Evolutionary conservation across 169 alveolate genomes (phyloP), one percentile per base, ranked within the genome.

Genomic region (Plasmodium fragile): DNA sequence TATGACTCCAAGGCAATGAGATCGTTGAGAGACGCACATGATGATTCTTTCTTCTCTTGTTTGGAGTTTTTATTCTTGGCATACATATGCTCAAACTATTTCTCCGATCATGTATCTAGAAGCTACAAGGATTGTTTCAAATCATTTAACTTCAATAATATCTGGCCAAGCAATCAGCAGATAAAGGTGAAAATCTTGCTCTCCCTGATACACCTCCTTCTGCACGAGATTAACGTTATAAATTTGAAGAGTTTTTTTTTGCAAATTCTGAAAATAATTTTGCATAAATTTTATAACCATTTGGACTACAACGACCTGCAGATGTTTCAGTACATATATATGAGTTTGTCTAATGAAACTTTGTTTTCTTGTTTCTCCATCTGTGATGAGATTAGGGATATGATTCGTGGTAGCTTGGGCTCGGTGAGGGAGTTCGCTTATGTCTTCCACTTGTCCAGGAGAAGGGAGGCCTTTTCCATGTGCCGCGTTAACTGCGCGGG

Each of bases 301-400:
- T 43, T 89, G 39, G 94, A 89, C 65, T 89, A 89, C 71, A 55
- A 89, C 36, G 94, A 89, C 43, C 13, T 89, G 43, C 91, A 89
- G 72, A 89, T 89, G 36, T 59, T 36, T 55, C 94, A 89, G 36
- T 89, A 59, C 52, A 77, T 89, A 11, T 89, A 78, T 49, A 65
- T 89, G 75, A 89, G 81, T n/a, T 28, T 89, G 22, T 89, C 94
- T 3, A 89, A 89, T 79, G 73, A 89, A n/a, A 55, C 75, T 10
- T 79, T 89, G 32, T 89, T 78, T 89, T 65, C 91, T 55, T 65
- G 18, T 22, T 89, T 53, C 65, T n/a, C 39, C 72, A 16, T 92
- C 16, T 78, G 59, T 22, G 90, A 78, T 45, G 82, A 84, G 65
- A 77, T 92, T 36, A 41, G 49, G 36, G 45, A 65, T 69, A 36